A percentile compares a stretch with the other conserved stretches of the same genome.
phyloP scores from a whole-genome alignment of 345 rosid genomes.

The Pistacia vera region DNA sequence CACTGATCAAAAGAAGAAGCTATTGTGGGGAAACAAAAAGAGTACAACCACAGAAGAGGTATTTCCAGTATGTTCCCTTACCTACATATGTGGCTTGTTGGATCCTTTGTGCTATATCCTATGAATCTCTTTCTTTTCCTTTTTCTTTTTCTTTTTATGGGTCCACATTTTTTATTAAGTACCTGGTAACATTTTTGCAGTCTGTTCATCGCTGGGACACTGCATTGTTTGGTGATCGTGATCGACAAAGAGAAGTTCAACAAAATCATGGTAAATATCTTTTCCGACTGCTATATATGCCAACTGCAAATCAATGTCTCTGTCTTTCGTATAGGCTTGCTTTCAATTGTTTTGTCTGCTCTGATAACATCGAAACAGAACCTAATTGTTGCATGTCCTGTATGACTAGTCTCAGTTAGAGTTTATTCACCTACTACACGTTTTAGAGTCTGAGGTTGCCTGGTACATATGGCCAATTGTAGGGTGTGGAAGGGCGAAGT shows the following conservation, averaged over 20 bases:
- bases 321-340: neutral
- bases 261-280: conserved; percentile 81
- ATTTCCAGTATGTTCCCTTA: conserved; percentile 10
- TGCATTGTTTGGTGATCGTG: conserved; percentile 74
- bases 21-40: conserved; percentile 93
- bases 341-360: neutral
- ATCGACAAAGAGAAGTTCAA: conserved; percentile 94
- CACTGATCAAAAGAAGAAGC: conserved; percentile 95
- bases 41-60: conserved; percentile 76
- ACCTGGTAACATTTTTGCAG: conserved; percentile 31
- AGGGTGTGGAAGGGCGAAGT: conserved; percentile 93
- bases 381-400: conserved; percentile 26
- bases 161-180: neutral
- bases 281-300: neutral
- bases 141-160: neutral
- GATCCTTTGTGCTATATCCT: neutral
- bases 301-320: neutral
- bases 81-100: neutral
- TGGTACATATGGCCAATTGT: conserved; percentile 96
- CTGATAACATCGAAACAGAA: neutral
- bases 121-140: neutral
- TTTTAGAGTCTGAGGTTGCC: conserved; percentile 99
- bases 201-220: conserved; percentile 75
- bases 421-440: conserved; percentile 67
- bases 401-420: conserved; percentile 22